Evolutionary conservation across 805 yeast genomes (phyloP), one percentile per base, ranked within the genome.

Genomic region (Candida xiaguanensis): DNA sequence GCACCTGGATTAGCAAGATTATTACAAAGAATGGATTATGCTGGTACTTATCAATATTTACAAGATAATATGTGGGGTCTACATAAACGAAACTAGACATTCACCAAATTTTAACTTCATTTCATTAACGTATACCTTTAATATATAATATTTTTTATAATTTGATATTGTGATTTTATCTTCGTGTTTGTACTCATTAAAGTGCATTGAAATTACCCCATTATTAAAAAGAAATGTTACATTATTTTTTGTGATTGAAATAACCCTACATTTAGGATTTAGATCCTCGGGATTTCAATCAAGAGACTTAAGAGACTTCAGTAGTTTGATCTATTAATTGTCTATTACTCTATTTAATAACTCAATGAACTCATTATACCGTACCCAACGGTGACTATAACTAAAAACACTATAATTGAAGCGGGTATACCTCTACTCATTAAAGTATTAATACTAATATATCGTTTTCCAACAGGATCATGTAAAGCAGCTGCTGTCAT

Each of bases 401-500:
- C 47, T 4, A 56, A 41, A 45, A 61, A 67, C 14, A 67, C 67
- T 45, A 67, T 60, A 19, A 65, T 45, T 25, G 67, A 59, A 12
- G 67, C 64, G 2, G 72, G 72, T 5, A 66, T 68, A 39, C 72
- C 72, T 46, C 72, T 51, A 13, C 66, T 65, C 36, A 67, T 67
- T 38, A 67, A 67, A 4, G 70, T 65, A 33, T 61, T 61, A 13
- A 66, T 71, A 8, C 70, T 59, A 43, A 67, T 56, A 42, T 67
- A 67, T 13, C 63, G 57, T 40, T 61, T 58, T 2, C 72, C 72
- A 31, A 65, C 54, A 48, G 66, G 69, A 45, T 67, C 72, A 2
- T 65, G 58, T 70, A 66, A 63, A 38, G 67, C 58, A 34, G 67
- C 63, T 9, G 72, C 72, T 5, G 72, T 67, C 19, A 67, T 72